These are phyloP conservation scores for Collybiopsis confluens DNA, from an alignment of 768 basidiomycete species.

Conservation along the genomic window DNA sequence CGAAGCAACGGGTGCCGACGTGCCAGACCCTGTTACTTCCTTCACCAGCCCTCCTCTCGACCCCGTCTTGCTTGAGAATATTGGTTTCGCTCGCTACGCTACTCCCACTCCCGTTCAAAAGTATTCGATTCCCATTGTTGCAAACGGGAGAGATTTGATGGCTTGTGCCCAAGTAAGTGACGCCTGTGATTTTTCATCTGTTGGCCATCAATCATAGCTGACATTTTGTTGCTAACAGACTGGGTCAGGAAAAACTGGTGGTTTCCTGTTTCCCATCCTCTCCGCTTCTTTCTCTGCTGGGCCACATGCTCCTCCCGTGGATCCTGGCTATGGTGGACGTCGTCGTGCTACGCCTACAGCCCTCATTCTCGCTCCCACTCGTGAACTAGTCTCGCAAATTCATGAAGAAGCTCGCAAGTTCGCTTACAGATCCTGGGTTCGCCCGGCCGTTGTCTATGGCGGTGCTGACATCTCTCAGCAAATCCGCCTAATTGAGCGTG, in stretches of 20 bases:
- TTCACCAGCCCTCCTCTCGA: slow-evolving; percentile 92
- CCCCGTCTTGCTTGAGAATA: slow-evolving; percentile 92
- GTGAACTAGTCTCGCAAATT: slow-evolving; percentile 98
- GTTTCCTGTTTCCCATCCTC: slow-evolving; percentile 98
- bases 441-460: slow-evolving; percentile 97
- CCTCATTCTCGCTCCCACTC: slow-evolving; percentile 96
- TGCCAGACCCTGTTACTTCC: slow-evolving; percentile 88
- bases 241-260: slow-evolving; percentile 98
- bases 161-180: slow-evolving; percentile 81
- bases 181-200: slow-evolving; percentile 5
- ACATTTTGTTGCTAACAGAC: slow-evolving; percentile 57
- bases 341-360: slow-evolving; percentile 96
- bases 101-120: slow-evolving; percentile 99
- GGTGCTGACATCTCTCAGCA: slow-evolving; percentile 98
- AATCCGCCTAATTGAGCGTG: slow-evolving; percentile 89
- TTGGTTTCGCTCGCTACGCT: slow-evolving; percentile 85
- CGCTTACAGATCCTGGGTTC: slow-evolving; percentile 98
- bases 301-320: slow-evolving; percentile 66
- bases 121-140: slow-evolving; percentile 98
- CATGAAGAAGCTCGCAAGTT: slow-evolving; percentile 99
- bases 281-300: slow-evolving; percentile 87
- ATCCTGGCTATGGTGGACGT: slow-evolving; percentile 52
- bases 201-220: slow-evolving; percentile 14
- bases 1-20: slow-evolving; percentile 93
- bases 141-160: slow-evolving; percentile 85